Conservation (phyloP, 208 protist genomes). For the Herpetomonas samuelpessoai region DNA sequence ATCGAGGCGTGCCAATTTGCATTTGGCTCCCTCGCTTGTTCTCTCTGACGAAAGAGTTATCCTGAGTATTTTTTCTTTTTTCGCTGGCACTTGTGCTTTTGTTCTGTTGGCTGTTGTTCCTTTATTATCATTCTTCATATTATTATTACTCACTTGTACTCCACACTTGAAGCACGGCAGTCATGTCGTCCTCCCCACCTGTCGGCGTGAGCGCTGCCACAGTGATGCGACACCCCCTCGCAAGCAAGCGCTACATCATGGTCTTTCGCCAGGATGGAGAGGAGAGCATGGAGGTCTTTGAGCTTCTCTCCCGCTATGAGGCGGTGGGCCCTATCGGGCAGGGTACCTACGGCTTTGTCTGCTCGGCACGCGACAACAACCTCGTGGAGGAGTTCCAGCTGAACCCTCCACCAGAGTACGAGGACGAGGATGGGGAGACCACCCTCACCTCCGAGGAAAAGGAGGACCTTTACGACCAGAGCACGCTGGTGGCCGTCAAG, state of each 20-base stretch:
- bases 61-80: too few species aligned
- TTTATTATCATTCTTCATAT: not conserved
- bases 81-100: too few species aligned
- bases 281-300: slow-evolving; percentile 65
- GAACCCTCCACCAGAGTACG: slow-evolving; percentile 44
- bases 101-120: not conserved
- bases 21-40: too few species aligned
- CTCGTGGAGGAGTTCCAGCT: slow-evolving; percentile 50
- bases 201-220: slow-evolving; percentile 11
- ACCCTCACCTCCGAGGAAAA: slow-evolving; percentile 40
- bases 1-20: too few species aligned
- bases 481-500: slow-evolving; percentile 77
- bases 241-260: slow-evolving; percentile 74
- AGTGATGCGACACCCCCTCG: slow-evolving; percentile 65
- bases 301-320: slow-evolving; percentile 77
- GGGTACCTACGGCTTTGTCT: slow-evolving; percentile 80
- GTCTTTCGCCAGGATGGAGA: slow-evolving; percentile 43
- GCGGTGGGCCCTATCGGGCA: slow-evolving; percentile 56
- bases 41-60: too few species aligned
- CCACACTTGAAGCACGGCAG: not conserved
- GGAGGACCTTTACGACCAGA: slow-evolving; percentile 50
- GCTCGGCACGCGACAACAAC: slow-evolving; percentile 67
- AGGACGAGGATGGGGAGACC: too few species aligned
- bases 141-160: not conserved
- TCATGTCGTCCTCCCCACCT: not conserved